Evolutionary conservation across 2,329 filamentous ascomycete species (phyloP), one percentile per base, ranked within the genome.

Genomic region (Fusarium sp.): DNA sequence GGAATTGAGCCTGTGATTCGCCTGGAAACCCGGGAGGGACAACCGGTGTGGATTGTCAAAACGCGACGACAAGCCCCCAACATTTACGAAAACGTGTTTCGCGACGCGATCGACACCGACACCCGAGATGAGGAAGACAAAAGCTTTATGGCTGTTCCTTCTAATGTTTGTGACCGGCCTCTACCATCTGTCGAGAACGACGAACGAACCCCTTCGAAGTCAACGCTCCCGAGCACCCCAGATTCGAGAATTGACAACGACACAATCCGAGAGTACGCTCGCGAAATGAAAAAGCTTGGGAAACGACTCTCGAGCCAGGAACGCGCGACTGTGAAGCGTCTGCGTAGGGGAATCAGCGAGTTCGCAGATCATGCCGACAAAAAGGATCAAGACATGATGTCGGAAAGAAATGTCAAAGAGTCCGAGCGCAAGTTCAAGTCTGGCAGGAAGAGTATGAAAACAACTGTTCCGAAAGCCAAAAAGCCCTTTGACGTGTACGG

Each of bases 221-320:
- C 7, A 2, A 1, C 10, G 22, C 19, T 1, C 7, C 0, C 0
- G 28, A 28, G 10, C 8, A 11, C 1, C 1, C 1, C 0, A n/a
- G 33, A 20, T n/a, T n/a, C n/a, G n/a, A n/a, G n/a, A n/a, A n/a
- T 13, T 1, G 20, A 56, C 22, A 2, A 1, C 3, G 24, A 40
- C 4, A 19, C 45, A 1, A 0, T 56, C 0, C 53, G 33, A 7
- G 46, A 28, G 1, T 26, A 35, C 3, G n/a, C 20, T 1, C 28
- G 20, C 0, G 33, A 56, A 6, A 56, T 52, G 46, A 41, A 33
- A 6, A 7, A 0, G 0, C 22, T 51, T 0, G 46, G 4, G 1
- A 56, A 56, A 4, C 28, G 35, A 14, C 35, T 51, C 0, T 1
- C 46, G 0, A 51, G 19, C 1, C 46, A 35, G 0, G 45, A 51